These are phyloP conservation scores for Trichoderma atrobrunneum DNA, from an alignment of 2,329 filamentous ascomycete genomes.

Conservation along the genomic window DNA sequence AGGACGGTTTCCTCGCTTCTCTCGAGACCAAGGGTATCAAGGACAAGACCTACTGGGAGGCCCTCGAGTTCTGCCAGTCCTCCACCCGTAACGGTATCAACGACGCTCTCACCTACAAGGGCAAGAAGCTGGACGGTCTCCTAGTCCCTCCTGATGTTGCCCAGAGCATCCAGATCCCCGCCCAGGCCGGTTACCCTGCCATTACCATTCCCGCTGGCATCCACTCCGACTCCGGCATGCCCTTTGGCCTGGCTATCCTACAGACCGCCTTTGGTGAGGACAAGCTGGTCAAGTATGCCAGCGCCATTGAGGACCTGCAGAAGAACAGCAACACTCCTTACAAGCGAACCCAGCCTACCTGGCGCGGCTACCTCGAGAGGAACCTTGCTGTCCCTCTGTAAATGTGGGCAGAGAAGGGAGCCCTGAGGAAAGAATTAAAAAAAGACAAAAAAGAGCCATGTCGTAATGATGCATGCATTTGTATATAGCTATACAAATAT, in stretches of 20 bases:
- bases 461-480: constrained; percentile 5
- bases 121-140: constrained; percentile 55
- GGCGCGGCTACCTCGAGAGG: constrained; percentile 49
- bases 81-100: constrained; percentile 67
- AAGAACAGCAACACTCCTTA: constrained; percentile 40
- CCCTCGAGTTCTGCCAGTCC: constrained; percentile 58
- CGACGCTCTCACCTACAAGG: constrained; percentile 54
- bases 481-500: constrained; percentile 15
- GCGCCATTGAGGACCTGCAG: constrained; percentile 61
- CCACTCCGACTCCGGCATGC: constrained; percentile 54
- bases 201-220: constrained; percentile 66
- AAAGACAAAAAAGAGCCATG: neutral
- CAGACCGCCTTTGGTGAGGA: constrained; percentile 61
- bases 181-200: constrained; percentile 73
- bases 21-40: constrained; percentile 58
- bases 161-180: constrained; percentile 66
- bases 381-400: constrained; percentile 42
- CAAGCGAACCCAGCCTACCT: constrained; percentile 49
- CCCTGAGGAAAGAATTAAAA: neutral
- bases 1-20: constrained; percentile 67
- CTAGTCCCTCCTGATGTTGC: constrained; percentile 67
- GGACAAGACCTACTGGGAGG: constrained; percentile 65
- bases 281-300: constrained; percentile 58
- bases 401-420: neutral
- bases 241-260: constrained; percentile 57